Evolutionary conservation across 140 eudicot genomes (phyloP).

Genomic region (Senecio squalidus): DNA sequence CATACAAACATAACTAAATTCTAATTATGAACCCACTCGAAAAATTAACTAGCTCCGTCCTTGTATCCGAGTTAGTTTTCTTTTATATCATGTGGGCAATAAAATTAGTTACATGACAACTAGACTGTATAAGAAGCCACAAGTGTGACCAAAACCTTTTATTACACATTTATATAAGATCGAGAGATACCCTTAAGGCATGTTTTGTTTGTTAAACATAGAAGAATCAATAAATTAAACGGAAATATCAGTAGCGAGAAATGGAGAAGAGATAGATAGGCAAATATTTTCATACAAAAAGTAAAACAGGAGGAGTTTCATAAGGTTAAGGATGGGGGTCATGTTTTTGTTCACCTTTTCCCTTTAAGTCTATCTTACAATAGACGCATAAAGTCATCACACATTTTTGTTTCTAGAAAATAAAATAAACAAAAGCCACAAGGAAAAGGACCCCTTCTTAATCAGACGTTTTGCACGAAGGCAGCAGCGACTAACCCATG

Average conservation of each 20-base stretch:
- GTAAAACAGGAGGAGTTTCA: constrained; percentile 9
- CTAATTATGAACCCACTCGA: too few relatives aligned
- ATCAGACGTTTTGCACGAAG: constrained; percentile 10
- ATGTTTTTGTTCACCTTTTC: constrained; percentile 12
- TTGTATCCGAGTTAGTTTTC: too few relatives aligned
- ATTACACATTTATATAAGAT: too few relatives aligned
- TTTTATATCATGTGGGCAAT: too few relatives aligned
- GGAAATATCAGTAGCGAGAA: not conserved
- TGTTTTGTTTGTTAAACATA: too few relatives aligned
- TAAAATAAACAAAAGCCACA: constrained; percentile 18
- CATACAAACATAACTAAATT: too few relatives aligned
- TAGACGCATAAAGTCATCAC: constrained; percentile 18
- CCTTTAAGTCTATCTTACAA: constrained; percentile 36
- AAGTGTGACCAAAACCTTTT: too few relatives aligned
- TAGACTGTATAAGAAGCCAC: too few relatives aligned
- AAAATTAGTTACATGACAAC: too few relatives aligned
- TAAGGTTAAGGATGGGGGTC: constrained; percentile 11
- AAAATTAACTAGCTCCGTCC: too few relatives aligned
- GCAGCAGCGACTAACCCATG: constrained; percentile 43
- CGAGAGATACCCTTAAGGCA: too few relatives aligned
- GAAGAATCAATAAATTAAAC: not conserved
- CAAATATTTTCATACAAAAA: constrained; percentile 20
- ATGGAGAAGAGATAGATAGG: not conserved
- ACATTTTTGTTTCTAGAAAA: constrained; percentile 17
- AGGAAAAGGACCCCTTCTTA: constrained; percentile 27